phyloP scores from a whole-genome alignment of 352 stramenopile species.

The Thalassiosira exigua region DNA sequence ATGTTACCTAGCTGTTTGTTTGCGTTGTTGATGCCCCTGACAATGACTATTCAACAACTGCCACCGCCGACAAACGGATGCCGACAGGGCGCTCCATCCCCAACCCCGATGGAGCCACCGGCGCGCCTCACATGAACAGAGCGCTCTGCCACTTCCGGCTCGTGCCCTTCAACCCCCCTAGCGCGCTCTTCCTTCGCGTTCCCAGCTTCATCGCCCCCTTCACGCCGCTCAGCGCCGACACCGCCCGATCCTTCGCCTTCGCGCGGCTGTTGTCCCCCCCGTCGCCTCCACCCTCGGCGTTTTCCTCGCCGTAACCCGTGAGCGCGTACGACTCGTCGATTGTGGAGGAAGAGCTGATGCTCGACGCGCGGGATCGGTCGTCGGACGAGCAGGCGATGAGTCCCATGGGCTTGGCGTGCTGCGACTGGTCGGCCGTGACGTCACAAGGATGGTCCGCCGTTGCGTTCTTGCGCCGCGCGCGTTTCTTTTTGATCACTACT shows the following conservation, averaged over 20 bases:
- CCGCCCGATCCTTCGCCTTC: constrained; percentile 7
- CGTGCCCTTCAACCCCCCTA: constrained; percentile 35
- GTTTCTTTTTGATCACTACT: constrained; percentile 28
- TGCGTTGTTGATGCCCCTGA: too few relatives aligned
- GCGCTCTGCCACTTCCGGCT: constrained; percentile 50
- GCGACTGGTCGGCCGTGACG: neutral
- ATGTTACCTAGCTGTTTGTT: too few relatives aligned
- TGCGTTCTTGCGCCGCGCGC: neutral
- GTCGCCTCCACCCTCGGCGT: neutral
- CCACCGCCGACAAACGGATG: too few relatives aligned
- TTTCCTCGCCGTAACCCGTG: constrained; percentile 6
- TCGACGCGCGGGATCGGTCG: constrained; percentile 33
- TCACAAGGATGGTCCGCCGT: too few relatives aligned
- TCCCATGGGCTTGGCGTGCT: constrained; percentile 8
- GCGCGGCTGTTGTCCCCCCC: neutral
- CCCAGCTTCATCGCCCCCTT: constrained; percentile 25
- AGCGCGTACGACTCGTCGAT: constrained; percentile 17
- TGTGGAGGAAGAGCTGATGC: constrained; percentile 32
- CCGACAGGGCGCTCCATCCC: too few relatives aligned
- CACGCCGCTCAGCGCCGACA: constrained; percentile 28
- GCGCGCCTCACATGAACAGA: constrained; percentile 48
- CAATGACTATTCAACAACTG: too few relatives aligned
- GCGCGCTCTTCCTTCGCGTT: constrained; percentile 12
- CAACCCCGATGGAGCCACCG: too few relatives aligned
- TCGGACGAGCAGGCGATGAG: constrained; percentile 12